Base-by-base conservation (phyloP, 176 grass and related monocot species). In the Rhynchospora breviuscula region DNA sequence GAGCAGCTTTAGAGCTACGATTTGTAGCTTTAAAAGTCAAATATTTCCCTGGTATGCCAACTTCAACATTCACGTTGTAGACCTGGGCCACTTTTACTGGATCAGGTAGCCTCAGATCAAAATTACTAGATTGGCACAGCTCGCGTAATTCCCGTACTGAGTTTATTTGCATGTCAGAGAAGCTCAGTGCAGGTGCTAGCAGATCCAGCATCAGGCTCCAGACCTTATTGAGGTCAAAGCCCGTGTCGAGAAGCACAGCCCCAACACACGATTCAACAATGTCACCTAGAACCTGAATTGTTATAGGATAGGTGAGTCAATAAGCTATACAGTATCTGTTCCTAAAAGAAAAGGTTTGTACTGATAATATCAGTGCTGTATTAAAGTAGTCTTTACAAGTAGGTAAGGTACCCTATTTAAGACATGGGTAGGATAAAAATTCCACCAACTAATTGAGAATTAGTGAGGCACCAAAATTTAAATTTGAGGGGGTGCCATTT, bases 211-310 rank as follows among this genome's bases (percentile, higher is more conserved):
- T 94, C 79, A 98, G 25, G n/a, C 75, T 88, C 95, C 95, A 98
- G 83, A 91, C 92, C 76, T 29, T 62, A 15, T 85, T 87, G 75
- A 98, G 81, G 70, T 98, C 63, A 67, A 98, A 94, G 23, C 92
- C 88, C 2, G 81, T 85, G 84, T 98, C 95, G 65, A 98, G 90
- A 79, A 98, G 95, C 76, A 98, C 90, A 13, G 95, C 95, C 66
- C 92, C 95, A 73, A 98, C 79, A 89, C 88, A 94, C 81, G 95
- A 94, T 94, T 98, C 95, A 56, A 98, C 89, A 88, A 98, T 85
- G 82, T 98, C 95, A 88, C 95, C 95, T 82, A 98, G 88, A 85
- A 93, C 95, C 95, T 98, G 88, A 43, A 87, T 45, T 5, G 58
- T 85, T 86, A 81, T 45, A 83, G 35, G 76, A 40, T 40, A 76